phyloP scores from a whole-genome alignment of 352 stramenopile species.

The Phytophthora macrochlamydospora region DNA sequence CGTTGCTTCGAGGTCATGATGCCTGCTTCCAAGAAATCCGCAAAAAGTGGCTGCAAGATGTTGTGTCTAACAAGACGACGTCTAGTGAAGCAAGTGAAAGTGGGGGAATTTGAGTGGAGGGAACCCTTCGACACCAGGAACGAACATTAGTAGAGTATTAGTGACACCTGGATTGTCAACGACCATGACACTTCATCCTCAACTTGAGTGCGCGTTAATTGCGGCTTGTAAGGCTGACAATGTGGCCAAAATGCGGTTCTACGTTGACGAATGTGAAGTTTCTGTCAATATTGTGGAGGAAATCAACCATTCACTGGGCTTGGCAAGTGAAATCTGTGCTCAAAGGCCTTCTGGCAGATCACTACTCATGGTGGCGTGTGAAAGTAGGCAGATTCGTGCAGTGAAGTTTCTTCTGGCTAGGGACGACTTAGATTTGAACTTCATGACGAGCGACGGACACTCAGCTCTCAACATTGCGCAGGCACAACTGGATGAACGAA shows the following conservation, averaged over 20 bases:
- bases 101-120: slow-evolving; percentile 10
- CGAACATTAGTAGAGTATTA: neutral
- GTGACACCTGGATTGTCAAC: slow-evolving; percentile 2
- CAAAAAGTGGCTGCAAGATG: slow-evolving; percentile 58
- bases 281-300: slow-evolving; percentile 39
- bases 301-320: neutral
- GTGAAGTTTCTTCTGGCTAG: slow-evolving; percentile 34
- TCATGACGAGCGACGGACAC: slow-evolving; percentile 12
- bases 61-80: slow-evolving; percentile 20
- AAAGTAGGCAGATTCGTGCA: slow-evolving; percentile 9
- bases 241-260: slow-evolving; percentile 34
- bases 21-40: slow-evolving; percentile 70
- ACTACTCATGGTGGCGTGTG: slow-evolving; percentile 40
- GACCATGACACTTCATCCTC: slow-evolving; percentile 36
- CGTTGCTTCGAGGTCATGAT: slow-evolving; percentile 55
- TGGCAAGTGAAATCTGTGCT: neutral
- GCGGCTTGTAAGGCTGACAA: slow-evolving; percentile 26
- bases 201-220: slow-evolving; percentile 40
- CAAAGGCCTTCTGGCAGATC: slow-evolving; percentile 9
- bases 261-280: slow-evolving; percentile 44
- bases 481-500: neutral
- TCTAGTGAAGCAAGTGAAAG: slow-evolving; percentile 2
- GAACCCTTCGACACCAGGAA: neutral
- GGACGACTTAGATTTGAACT: slow-evolving; percentile 25
- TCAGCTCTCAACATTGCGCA: slow-evolving; percentile 24